Percentiles rank a stretch among this genome's conserved stretches.
Conservation (phyloP, 176 grass and related monocot species). For the Triticum aestivum region IWGSC_CS_RefSeq_v2.1 NC_057795.1:697291201-697291700, state of each 20-base stretch:
- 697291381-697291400: slow-evolving; percentile 57
- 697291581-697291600: not conserved
- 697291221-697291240: slow-evolving; percentile 87
- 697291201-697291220: slow-evolving; percentile 82
- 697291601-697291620: not conserved
- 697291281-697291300: slow-evolving; percentile 74
- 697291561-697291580: not conserved
- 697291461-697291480: slow-evolving; percentile 82
- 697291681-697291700: slow-evolving; percentile 20
- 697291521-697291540: not conserved
- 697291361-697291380: slow-evolving; percentile 9
- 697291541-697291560: not conserved
- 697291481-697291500: slow-evolving; percentile 69
- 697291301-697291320: slow-evolving; percentile 53
- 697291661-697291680: slow-evolving; percentile 8
- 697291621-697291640: not conserved
- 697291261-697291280: slow-evolving; percentile 56
- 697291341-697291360: not conserved
- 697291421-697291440: slow-evolving; percentile 81
- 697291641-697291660: not conserved
- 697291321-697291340: not conserved
- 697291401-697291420: slow-evolving; percentile 60
- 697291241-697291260: slow-evolving; percentile 54
- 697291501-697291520: slow-evolving; percentile 21
- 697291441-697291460: slow-evolving; percentile 78